Conservation (phyloP, 2,329 filamentous ascomycete genomes). For the Ceratocystis ficicola region DNA sequence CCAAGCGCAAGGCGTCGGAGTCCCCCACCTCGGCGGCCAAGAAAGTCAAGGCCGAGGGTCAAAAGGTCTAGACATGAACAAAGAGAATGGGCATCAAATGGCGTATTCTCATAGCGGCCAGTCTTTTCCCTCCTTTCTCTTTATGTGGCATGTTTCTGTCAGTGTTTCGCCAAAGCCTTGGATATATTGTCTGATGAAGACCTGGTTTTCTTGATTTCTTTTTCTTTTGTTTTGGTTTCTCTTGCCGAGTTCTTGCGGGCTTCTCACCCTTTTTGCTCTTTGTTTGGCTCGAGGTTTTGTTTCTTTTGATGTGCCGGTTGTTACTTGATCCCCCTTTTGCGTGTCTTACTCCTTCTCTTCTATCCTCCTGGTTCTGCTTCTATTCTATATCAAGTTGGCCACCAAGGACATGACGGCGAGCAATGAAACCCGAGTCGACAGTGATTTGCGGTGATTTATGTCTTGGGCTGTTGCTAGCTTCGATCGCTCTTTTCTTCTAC, state of each 20-base stretch:
- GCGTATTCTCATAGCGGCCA: neutral
- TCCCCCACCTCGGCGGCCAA: constrained; percentile 40
- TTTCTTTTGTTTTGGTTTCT: constrained; percentile 20
- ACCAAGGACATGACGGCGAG: too few species aligned
- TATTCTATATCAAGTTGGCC: neutral
- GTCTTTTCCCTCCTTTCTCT: neutral
- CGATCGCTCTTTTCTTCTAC: neutral
- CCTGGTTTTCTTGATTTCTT: constrained; percentile 19
- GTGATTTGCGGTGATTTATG: too few species aligned
- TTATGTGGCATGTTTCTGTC: neutral
- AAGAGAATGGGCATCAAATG: constrained; percentile 19
- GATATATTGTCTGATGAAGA: constrained; percentile 12
- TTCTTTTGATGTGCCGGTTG: constrained; percentile 11
- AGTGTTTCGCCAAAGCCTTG: neutral
- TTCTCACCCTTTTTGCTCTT: constrained; percentile 8
- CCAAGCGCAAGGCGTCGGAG: constrained; percentile 50
- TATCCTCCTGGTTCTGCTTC: neutral
- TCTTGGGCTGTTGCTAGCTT: too few species aligned
- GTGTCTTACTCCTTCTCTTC: constrained; percentile 11
- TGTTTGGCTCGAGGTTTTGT: constrained; percentile 7
- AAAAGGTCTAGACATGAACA: constrained; percentile 19
- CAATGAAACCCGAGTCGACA: too few species aligned
- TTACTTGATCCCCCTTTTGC: constrained; percentile 19
- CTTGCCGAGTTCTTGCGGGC: neutral
- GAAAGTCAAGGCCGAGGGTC: constrained; percentile 42